Conservation (phyloP, 257 asterid genomes). For the Scutellaria galericulata region DNA sequence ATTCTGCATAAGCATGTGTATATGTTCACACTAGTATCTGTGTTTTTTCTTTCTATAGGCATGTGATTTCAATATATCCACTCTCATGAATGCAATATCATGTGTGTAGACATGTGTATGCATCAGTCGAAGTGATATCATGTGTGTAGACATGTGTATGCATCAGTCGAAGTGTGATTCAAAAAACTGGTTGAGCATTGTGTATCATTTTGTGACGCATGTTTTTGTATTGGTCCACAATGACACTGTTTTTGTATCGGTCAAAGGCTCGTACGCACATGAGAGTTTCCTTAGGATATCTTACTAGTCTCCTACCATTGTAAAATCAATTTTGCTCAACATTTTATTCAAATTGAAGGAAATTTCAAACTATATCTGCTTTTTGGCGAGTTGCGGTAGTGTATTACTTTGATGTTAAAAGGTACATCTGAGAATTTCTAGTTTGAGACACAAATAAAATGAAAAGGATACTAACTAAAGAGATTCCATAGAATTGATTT, state of each 20-base stretch:
- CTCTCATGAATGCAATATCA: neutral
- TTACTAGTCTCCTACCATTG: neutral
- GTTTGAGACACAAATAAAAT: slow-evolving; percentile 5
- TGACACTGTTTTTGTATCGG: neutral
- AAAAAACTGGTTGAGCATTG: neutral
- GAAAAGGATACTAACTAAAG: neutral
- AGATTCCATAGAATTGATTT: slow-evolving; percentile 1
- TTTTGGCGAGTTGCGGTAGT: neutral
- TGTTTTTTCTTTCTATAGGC: neutral
- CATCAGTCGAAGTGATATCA: neutral
- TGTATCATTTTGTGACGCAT: neutral
- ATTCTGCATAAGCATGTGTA: neutral
- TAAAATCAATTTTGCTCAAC: neutral
- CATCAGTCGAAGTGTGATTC: neutral
- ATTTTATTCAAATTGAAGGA: neutral
- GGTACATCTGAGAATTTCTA: slow-evolving; percentile 5
- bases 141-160: neutral
- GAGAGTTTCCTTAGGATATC: neutral
- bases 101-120: neutral
- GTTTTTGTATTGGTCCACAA: neutral
- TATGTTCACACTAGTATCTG: neutral
- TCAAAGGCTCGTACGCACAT: slow-evolving; percentile 18
- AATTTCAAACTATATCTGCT: slow-evolving; percentile 4
- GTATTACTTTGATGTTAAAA: neutral
- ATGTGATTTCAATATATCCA: neutral